These are phyloP conservation scores for Rhizoctonia solani DNA, from an alignment of 1,284 basidiomycete species.

Conservation along the genomic window DNA sequence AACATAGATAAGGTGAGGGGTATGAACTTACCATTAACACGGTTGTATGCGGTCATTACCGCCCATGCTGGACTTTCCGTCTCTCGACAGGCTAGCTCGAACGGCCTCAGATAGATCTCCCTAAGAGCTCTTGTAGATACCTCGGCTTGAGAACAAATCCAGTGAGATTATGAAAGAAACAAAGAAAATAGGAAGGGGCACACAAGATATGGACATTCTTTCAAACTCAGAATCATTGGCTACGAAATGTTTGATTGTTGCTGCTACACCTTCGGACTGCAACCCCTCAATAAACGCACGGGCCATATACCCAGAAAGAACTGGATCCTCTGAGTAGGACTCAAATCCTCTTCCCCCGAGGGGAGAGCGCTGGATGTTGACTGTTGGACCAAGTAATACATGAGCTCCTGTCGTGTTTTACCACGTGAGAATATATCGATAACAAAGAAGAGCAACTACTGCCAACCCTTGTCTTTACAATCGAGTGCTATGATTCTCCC, in stretches of 20 bases:
- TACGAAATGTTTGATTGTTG: conserved; percentile 55
- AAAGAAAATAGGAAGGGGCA: too few species aligned
- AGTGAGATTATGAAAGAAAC: conserved; percentile 37
- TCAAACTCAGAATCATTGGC: conserved; percentile 11
- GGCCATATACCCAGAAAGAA: conserved; percentile 55
- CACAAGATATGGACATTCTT: conserved; percentile 28
- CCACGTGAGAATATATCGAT: not conserved
- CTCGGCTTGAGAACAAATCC: conserved; percentile 48
- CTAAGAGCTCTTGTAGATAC: conserved; percentile 65
- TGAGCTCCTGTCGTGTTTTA: not conserved
- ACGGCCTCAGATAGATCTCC: conserved; percentile 73
- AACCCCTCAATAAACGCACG: conserved; percentile 68
- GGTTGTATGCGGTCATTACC: conserved; percentile 39
- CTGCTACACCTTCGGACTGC: conserved; percentile 65
- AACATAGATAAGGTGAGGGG: not conserved
- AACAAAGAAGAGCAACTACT: not conserved
- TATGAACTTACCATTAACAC: not conserved
- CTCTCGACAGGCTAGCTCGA: conserved; percentile 42
- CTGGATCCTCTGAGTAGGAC: conserved; percentile 42
- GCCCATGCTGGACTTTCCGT: conserved; percentile 35
- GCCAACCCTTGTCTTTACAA: conserved; percentile 33
- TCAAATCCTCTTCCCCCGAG: conserved; percentile 37
- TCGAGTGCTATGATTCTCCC: conserved; percentile 37
- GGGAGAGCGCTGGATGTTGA: conserved; percentile 40
- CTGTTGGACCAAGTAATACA: conserved; percentile 39